phyloP scores from a whole-genome alignment of 2,329 filamentous ascomycete species.

The Seiridium cupressi region DNA sequence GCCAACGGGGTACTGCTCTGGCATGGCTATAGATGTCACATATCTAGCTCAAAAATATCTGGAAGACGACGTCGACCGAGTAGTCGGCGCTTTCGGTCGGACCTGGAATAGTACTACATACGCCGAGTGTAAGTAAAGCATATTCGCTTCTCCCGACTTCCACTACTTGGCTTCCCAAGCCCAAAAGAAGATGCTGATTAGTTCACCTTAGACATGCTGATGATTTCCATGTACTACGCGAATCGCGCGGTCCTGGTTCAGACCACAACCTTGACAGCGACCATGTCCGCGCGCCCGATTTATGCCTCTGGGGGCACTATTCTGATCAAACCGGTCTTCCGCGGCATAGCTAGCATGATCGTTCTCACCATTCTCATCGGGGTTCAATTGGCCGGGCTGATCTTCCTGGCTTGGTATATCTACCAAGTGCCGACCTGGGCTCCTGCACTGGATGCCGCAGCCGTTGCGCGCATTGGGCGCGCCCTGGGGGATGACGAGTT shows the following conservation, averaged over 20 bases:
- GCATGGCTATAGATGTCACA: neutral
- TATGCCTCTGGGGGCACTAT: constrained; percentile 12
- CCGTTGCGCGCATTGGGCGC: constrained; percentile 10
- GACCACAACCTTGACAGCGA: neutral
- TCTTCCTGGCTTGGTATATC: constrained; percentile 6
- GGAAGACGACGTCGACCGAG: constrained; percentile 4
- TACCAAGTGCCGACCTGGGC: constrained; percentile 14
- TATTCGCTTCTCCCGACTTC: neutral
- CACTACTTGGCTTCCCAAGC: neutral
- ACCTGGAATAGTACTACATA: constrained; percentile 7
- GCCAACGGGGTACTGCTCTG: neutral
- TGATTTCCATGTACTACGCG: constrained; percentile 15
- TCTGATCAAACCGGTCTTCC: constrained; percentile 8
- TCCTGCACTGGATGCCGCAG: constrained; percentile 8
- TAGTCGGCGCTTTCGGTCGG: constrained; percentile 7
- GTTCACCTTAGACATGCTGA: constrained; percentile 6
- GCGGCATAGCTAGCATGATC: constrained; percentile 6
- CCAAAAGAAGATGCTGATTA: neutral
- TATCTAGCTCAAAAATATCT: neutral
- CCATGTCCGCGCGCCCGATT: constrained; percentile 7
- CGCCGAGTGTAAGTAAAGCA: constrained; percentile 10
- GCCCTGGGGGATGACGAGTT: constrained; percentile 10
- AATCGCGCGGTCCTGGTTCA: constrained; percentile 13
- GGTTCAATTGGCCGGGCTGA: constrained; percentile 8
- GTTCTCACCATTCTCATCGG: constrained; percentile 10